A percentile compares a stretch with the other conserved stretches of the same genome.
Evolutionary conservation across 495 filamentous ascomycete genomes (phyloP).

Genomic region (Podospora pseudocomata): DNA sequence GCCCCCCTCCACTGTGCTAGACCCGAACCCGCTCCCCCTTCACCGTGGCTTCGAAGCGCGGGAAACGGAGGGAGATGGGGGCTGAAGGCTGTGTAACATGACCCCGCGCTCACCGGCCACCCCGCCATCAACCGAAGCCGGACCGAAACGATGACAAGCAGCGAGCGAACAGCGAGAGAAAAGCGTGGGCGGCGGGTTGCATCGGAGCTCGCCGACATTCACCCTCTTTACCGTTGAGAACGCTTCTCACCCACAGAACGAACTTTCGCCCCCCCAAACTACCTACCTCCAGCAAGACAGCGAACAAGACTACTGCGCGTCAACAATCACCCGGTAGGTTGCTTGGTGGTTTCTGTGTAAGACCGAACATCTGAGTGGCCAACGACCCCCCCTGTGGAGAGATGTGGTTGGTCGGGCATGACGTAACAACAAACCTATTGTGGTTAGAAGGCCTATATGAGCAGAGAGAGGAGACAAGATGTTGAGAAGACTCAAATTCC

Average conservation of each 20-base stretch:
- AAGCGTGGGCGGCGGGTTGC: background rate
- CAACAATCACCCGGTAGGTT: background rate
- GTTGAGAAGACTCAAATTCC: background rate
- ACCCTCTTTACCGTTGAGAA: background rate
- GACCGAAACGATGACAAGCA: background rate
- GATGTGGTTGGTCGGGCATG: slow-evolving; percentile 8
- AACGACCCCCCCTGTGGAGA: background rate
- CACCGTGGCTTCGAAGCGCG: background rate
- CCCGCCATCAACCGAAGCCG: background rate
- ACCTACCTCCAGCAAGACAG: background rate
- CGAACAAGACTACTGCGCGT: background rate
- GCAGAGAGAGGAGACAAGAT: background rate
- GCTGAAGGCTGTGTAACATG: background rate
- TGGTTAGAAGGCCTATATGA: background rate
- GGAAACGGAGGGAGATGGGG: background rate
- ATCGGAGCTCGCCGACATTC: background rate
- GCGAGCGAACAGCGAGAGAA: background rate
- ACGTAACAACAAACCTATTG: slow-evolving; percentile 15
- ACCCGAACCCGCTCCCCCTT: background rate
- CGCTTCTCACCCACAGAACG: background rate
- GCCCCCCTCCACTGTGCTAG: background rate
- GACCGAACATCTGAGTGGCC: background rate
- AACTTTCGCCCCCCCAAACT: background rate
- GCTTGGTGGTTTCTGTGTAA: background rate
- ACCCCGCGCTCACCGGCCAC: background rate